Conservation (phyloP, 2,329 filamentous ascomycete genomes). For the Seiridium unicorne region DNA sequence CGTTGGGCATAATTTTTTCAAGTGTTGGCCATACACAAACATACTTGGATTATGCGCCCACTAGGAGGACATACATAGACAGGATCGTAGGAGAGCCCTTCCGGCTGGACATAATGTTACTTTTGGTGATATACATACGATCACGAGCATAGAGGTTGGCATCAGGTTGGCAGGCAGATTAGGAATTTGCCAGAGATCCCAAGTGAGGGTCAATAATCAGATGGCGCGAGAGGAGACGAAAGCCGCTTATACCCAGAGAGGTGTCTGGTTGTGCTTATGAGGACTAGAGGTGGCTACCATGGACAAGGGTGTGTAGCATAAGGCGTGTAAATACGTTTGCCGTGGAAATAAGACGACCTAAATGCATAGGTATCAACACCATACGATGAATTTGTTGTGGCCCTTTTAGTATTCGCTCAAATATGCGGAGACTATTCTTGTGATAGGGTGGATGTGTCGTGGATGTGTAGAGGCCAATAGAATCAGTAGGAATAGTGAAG, state of each 20-base stretch:
- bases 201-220: background rate
- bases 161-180: background rate
- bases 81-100: background rate
- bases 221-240: too few species aligned
- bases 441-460: too few species aligned
- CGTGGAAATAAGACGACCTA: background rate
- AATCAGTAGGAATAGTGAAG: too few species aligned
- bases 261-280: background rate
- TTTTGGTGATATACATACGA: background rate
- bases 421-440: background rate
- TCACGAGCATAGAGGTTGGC: background rate
- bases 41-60: background rate
- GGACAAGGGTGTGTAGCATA: background rate
- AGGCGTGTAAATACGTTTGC: background rate
- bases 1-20: background rate
- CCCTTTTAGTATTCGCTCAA: background rate
- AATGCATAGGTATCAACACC: background rate
- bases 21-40: background rate
- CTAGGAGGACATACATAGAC: slow-evolving; percentile 1
- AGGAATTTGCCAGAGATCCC: background rate
- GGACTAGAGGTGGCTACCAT: background rate
- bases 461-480: too few species aligned
- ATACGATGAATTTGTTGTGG: background rate
- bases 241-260: too few species aligned
- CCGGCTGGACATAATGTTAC: background rate